Evolutionary conservation across 2,329 filamentous ascomycete species (phyloP).

Genomic region (Neurospora sp.): DNA sequence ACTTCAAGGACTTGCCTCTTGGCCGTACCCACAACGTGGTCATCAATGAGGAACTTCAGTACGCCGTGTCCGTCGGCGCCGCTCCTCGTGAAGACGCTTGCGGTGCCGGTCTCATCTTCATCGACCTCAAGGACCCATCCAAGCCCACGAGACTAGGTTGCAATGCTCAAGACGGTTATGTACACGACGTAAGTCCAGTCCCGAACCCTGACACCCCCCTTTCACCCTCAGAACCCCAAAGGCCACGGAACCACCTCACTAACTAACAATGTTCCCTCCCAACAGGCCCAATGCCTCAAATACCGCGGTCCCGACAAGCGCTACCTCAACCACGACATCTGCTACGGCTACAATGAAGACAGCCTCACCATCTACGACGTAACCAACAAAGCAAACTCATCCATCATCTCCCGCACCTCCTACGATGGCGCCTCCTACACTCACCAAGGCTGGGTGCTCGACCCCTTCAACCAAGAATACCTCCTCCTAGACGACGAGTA

Average conservation of each 20-base stretch:
- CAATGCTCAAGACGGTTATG: slow-evolving; percentile 44
- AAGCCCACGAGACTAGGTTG: slow-evolving; percentile 45
- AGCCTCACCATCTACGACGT: slow-evolving; percentile 32
- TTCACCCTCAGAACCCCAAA: neutral
- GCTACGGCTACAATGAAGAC: slow-evolving; percentile 45
- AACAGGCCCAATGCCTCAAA: slow-evolving; percentile 49
- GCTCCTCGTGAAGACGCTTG: slow-evolving; percentile 28
- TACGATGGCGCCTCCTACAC: slow-evolving; percentile 47
- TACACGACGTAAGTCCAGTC: slow-evolving; percentile 17
- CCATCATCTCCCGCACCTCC: slow-evolving; percentile 39
- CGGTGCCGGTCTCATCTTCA: slow-evolving; percentile 42
- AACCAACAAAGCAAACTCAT: slow-evolving; percentile 9
- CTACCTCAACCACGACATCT: slow-evolving; percentile 38
- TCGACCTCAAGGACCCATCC: slow-evolving; percentile 44
- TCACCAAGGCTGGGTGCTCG: slow-evolving; percentile 44
- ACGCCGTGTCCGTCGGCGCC: slow-evolving; percentile 35
- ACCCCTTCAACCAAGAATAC: slow-evolving; percentile 29
- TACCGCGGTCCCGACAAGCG: slow-evolving; percentile 39
- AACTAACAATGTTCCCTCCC: slow-evolving; percentile 15
- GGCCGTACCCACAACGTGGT: slow-evolving; percentile 45
- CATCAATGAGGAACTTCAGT: slow-evolving; percentile 37
- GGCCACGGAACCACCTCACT: neutral
- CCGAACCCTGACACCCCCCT: neutral
- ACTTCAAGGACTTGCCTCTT: slow-evolving; percentile 22
- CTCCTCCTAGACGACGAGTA: slow-evolving; percentile 41